phyloP scores from a whole-genome alignment of 768 basidiomycete genomes.

The Suillus occidentalis region DNA sequence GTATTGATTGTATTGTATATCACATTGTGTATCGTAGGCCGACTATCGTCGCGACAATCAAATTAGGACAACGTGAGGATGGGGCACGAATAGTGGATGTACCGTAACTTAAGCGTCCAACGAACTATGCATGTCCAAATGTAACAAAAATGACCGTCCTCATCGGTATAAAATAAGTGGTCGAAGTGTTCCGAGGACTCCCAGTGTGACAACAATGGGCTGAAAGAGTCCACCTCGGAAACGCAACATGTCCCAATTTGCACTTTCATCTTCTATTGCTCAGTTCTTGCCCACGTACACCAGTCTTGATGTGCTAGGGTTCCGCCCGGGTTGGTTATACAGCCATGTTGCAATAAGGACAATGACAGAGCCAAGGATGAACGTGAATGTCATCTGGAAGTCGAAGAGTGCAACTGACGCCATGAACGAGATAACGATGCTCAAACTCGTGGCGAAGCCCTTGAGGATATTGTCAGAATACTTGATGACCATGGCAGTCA shows the following conservation, averaged over 20 bases:
- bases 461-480: conserved; percentile 91
- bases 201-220: not conserved
- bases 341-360: conserved; percentile 90
- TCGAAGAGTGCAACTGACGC: conserved; percentile 89
- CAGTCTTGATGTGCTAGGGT: conserved; percentile 30
- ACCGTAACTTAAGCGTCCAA: conserved; percentile 22
- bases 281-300: conserved; percentile 28
- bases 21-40: conserved; percentile 28
- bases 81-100: conserved; percentile 18
- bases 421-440: conserved; percentile 93
- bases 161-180: conserved; percentile 17
- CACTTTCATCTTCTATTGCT: conserved; percentile 2
- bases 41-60: conserved; percentile 12
- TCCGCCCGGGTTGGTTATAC: conserved; percentile 70
- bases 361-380: conserved; percentile 78
- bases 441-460: conserved; percentile 93
- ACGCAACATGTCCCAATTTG: not conserved
- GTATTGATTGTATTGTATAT: conserved; percentile 30
- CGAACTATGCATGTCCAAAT: conserved; percentile 25
- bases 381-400: conserved; percentile 83
- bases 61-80: conserved; percentile 11
- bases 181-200: conserved; percentile 18
- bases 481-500: conserved; percentile 94
- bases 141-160: conserved; percentile 25
- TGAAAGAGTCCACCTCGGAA: conserved; percentile 4